A percentile compares a stretch with the other conserved stretches of the same genome.
Conservation (phyloP, 306 rosid species). For the Begonia fuchsioides region DNA sequence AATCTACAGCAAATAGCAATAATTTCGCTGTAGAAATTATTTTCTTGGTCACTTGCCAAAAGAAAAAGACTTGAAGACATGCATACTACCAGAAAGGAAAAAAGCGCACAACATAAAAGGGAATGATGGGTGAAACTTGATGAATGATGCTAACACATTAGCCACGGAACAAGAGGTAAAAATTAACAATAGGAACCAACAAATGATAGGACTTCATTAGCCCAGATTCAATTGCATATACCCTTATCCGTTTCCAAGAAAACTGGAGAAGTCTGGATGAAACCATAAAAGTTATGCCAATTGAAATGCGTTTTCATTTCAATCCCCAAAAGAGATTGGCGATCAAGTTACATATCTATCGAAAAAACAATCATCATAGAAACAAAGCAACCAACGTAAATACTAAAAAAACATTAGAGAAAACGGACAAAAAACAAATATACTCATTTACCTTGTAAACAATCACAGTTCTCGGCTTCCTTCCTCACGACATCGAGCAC, state of each 20-base stretch:
- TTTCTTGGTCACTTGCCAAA: neutral
- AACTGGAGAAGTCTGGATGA: neutral
- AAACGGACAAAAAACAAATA: neutral
- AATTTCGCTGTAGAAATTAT: neutral
- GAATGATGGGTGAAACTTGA: neutral
- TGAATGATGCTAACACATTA: neutral
- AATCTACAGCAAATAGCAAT: neutral
- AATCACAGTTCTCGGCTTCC: slow-evolving; percentile 42
- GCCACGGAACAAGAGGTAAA: no score
- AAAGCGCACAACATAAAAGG: neutral
- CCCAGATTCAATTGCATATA: neutral
- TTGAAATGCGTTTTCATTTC: no score
- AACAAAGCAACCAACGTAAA: neutral
- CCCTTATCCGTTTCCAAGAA: neutral
- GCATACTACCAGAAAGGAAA: neutral
- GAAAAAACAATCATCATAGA: neutral
- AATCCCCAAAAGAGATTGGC: no score
- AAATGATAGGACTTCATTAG: neutral
- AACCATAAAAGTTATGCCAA: no score
- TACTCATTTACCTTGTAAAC: slow-evolving; percentile 26
- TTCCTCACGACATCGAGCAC: slow-evolving; percentile 39
- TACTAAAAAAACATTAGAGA: neutral
- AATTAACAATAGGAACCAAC: neutral
- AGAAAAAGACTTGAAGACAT: no score
- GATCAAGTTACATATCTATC: no score